A percentile compares a stretch with the other conserved stretches of the same genome.
These are phyloP conservation scores for Casuarina glauca DNA, from an alignment of 306 rosid species.

Conservation along the genomic window DNA sequence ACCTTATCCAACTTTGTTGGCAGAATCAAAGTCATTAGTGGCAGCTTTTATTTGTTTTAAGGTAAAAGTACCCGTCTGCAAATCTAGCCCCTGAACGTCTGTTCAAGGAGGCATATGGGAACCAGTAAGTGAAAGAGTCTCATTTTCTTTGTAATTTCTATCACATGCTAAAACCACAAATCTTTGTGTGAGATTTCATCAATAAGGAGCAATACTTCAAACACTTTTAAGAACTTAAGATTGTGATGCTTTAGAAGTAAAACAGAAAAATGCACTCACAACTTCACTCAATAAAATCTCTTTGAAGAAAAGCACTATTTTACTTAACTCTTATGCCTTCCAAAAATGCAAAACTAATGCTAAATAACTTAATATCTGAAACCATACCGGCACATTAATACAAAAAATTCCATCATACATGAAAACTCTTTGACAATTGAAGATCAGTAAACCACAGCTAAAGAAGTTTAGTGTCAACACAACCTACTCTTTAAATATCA, in stretches of 20 bases:
- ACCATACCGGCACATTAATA: not conserved
- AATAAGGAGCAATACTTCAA: not conserved
- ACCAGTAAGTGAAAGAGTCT: conserved; percentile 5
- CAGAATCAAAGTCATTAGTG: conserved; percentile 47
- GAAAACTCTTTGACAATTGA: not conserved
- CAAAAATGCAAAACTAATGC: not conserved
- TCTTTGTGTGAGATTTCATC: not conserved
- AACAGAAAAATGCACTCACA: not conserved
- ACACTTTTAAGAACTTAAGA: not conserved
- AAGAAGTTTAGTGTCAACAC: not conserved
- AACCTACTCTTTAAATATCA: not conserved
- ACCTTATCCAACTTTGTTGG: conserved; percentile 72
- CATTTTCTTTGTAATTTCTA: not conserved
- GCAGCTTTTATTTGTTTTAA: conserved; percentile 58
- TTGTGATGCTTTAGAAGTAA: not conserved
- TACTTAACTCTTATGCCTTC: not conserved
- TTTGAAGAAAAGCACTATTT: not conserved
- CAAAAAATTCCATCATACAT: not conserved
- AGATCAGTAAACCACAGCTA: not conserved
- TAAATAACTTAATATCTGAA: not conserved
- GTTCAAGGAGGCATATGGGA: conserved; percentile 26
- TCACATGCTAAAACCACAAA: not conserved
- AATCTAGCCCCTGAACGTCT: conserved; percentile 36
- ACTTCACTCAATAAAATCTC: not conserved
- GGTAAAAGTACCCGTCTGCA: conserved; percentile 54